Conservation (phyloP, 2,329 filamentous ascomycete genomes). For the Hymenoscyphus fructigenus region DNA sequence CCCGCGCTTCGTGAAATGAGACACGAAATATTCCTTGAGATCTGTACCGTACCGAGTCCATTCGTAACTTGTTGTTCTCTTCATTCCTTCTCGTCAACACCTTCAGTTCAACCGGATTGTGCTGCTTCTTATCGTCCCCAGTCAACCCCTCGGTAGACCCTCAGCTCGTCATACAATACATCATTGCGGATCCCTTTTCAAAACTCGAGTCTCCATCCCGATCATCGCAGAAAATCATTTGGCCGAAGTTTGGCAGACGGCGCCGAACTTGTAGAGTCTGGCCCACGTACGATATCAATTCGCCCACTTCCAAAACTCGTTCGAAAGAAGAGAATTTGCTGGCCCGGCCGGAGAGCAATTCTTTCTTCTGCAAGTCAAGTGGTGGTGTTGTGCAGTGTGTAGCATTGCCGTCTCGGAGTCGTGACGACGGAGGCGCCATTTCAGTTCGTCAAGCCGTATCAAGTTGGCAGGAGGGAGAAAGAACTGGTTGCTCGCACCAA, state of each 20-base stretch:
- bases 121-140: background rate
- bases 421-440: background rate
- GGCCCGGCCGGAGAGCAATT: too few species aligned
- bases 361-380: too few species aligned
- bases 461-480: background rate
- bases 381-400: too few species aligned
- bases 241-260: background rate
- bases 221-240: background rate
- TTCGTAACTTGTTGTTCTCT: background rate
- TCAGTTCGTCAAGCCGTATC: background rate
- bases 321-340: background rate
- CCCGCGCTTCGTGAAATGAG: conserved; percentile 1
- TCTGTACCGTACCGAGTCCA: background rate
- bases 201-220: background rate
- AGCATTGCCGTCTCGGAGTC: background rate
- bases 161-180: background rate
- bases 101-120: background rate
- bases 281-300: background rate
- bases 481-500: background rate
- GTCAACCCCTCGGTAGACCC: background rate
- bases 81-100: background rate
- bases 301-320: background rate
- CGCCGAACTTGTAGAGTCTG: background rate
- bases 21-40: background rate
- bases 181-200: background rate